phyloP scores from a whole-genome alignment of 495 filamentous ascomycete species.

The Penicillium verhagenii region DNA sequence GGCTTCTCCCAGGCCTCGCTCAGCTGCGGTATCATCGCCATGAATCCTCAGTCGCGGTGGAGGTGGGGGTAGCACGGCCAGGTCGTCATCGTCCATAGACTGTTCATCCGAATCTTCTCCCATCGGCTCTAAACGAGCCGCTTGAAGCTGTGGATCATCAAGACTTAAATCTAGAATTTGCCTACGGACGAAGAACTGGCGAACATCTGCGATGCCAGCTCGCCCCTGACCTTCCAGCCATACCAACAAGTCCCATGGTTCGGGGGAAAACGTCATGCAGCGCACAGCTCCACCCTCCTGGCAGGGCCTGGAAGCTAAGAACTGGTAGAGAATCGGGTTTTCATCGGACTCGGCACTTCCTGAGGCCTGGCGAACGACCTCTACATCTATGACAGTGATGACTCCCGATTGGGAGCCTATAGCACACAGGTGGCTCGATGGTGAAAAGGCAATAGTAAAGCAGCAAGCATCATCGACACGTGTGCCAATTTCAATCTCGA shows the following conservation, averaged over 20 bases:
- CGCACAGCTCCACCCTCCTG: slow-evolving; percentile 74
- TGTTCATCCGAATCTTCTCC: slow-evolving; percentile 24
- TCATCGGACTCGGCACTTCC: slow-evolving; percentile 33
- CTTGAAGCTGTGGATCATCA: slow-evolving; percentile 49
- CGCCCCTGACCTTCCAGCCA: slow-evolving; percentile 90
- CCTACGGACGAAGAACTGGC: slow-evolving; percentile 69
- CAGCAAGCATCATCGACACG: slow-evolving; percentile 48
- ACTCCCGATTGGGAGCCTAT: slow-evolving; percentile 71
- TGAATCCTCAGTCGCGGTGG: slow-evolving; percentile 20
- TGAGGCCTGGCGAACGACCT: slow-evolving; percentile 40
- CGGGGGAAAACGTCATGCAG: slow-evolving; percentile 87
- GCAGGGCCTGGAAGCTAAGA: slow-evolving; percentile 57
- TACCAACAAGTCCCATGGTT: slow-evolving; percentile 85
- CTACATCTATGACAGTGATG: slow-evolving; percentile 65
- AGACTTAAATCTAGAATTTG: slow-evolving; percentile 69
- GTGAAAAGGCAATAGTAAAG: slow-evolving; percentile 72
- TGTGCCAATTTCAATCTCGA: slow-evolving; percentile 39
- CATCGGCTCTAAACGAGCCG: slow-evolving; percentile 52
- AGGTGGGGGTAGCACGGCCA: slow-evolving; percentile 29
- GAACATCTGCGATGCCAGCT: slow-evolving; percentile 80
- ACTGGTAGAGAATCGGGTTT: slow-evolving; percentile 41
- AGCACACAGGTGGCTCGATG: slow-evolving; percentile 64
- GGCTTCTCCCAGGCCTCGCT: slow-evolving; percentile 15
- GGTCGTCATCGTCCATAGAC: slow-evolving; percentile 24
- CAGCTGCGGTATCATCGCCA: slow-evolving; percentile 22